Conservation (phyloP, 116 monocot species). For the Trichopus zeylanicus region DNA sequence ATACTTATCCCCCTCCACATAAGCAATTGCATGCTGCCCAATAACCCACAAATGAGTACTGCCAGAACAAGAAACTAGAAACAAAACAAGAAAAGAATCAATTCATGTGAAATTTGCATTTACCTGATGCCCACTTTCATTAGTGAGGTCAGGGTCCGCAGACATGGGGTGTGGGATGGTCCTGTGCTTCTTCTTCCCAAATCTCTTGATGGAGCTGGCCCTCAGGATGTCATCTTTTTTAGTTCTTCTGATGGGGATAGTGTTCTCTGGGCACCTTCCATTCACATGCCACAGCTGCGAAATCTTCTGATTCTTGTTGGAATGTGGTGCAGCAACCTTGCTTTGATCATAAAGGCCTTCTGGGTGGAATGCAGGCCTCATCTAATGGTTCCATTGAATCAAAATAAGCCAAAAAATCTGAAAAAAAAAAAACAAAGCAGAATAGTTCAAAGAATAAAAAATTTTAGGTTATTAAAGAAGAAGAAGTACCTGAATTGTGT, state of each 20-base stretch:
- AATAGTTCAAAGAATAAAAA: no score
- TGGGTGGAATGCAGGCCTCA: slow-evolving; percentile 43
- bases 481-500: slow-evolving; percentile 48
- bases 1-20: slow-evolving; percentile 65
- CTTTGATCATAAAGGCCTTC: slow-evolving; percentile 22
- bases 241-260: slow-evolving; percentile 50
- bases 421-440: not conserved
- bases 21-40: slow-evolving; percentile 63
- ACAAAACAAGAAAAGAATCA: no score
- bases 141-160: slow-evolving; percentile 36
- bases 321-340: slow-evolving; percentile 18
- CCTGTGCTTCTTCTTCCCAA: slow-evolving; percentile 37
- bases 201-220: slow-evolving; percentile 32
- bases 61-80: no score
- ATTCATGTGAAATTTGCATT: no score
- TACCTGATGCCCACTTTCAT: slow-evolving; percentile 47
- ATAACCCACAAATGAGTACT: slow-evolving; percentile 11
- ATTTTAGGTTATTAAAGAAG: slow-evolving; percentile 3
- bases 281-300: slow-evolving; percentile 41
- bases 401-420: not conserved
- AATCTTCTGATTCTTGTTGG: slow-evolving; percentile 6
- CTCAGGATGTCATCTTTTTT: slow-evolving; percentile 31
- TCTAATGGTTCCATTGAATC: slow-evolving; percentile 9
- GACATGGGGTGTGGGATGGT: slow-evolving; percentile 31
- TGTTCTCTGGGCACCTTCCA: slow-evolving; percentile 41